A percentile compares a stretch with the other conserved stretches of the same genome.
Conservation (phyloP, 495 filamentous ascomycete species). For the Hyphodiscus hymeniophilus region DNA sequence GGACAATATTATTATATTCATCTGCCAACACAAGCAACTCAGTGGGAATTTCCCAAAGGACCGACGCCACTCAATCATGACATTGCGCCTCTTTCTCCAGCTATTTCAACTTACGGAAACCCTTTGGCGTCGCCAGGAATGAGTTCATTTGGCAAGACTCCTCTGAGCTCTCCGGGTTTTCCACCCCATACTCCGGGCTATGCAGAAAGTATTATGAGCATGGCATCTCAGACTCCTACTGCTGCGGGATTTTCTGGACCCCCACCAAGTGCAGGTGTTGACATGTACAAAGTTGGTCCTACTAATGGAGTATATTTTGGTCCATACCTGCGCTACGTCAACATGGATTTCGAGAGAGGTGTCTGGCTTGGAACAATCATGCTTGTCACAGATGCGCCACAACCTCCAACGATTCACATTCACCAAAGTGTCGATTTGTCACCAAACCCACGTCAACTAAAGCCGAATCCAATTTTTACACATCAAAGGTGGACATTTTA, state of each 20-base stretch:
- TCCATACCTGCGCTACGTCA: conserved; percentile 89
- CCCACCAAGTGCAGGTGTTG: conserved; percentile 78
- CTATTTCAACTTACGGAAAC: conserved; percentile 69
- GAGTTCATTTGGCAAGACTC: conserved; percentile 59
- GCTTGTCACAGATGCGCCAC: conserved; percentile 83
- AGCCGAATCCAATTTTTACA: conserved; percentile 71
- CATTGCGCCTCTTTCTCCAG: conserved; percentile 69
- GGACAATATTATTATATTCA: conserved; percentile 99
- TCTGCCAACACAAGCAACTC: conserved; percentile 87
- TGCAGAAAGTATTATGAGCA: conserved; percentile 68
- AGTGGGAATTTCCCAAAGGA: conserved; percentile 97
- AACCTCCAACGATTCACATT: conserved; percentile 93
- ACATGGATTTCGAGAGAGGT: conserved; percentile 92
- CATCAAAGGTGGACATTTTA: conserved; percentile 96
- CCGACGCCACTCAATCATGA: conserved; percentile 77
- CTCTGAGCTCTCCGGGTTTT: conserved; percentile 68
- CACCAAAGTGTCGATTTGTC: conserved; percentile 86
- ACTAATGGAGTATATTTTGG: conserved; percentile 99
- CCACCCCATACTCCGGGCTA: conserved; percentile 63
- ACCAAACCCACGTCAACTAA: conserved; percentile 85
- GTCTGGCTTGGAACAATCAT: conserved; percentile 71
- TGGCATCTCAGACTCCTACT: conserved; percentile 63
- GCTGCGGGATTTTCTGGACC: conserved; percentile 70
- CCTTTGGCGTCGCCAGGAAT: conserved; percentile 65
- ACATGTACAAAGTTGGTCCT: conserved; percentile 84